Base-by-base conservation (phyloP, 1,139 yeast genomes). In the Ogataea hybrid region DNA sequence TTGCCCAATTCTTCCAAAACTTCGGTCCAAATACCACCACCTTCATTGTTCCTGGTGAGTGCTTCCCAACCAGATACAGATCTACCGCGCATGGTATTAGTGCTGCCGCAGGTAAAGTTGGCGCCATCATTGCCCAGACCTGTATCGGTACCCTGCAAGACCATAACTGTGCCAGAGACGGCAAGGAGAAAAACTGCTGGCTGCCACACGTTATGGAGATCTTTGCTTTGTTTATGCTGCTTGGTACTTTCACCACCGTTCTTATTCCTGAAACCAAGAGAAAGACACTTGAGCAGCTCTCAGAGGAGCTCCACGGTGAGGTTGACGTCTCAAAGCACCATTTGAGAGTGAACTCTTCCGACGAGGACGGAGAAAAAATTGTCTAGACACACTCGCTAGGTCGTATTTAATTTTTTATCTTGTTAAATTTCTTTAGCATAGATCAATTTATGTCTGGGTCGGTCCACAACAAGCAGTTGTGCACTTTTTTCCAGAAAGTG, bases 51-150 rank as follows among this genome's bases (percentile, higher is more conserved):
- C 97, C 98, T 38, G 98, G 97, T 67, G 98, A 92, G 73, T 77
- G 82, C 61, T 92, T 76, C 87, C 98, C 98, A 63, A 92, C 98
- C 38, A 79, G 95, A 70, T 88, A 89, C 72, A 87, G 98, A 79
- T 92, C 97, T 33, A 83, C 97, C 54, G 97, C 97, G 43, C 98
- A 92, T 64, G 98, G 98, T 75, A 71, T 92, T 51, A 87, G 96
- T 54, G 98, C 98, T 53, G 97, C 96, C 42, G 65, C 80, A 39
- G 98, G 98, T 77, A 92, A 92, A 71, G 73, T 86, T 53, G 98
- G 98, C 72, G 97, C 98, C 48, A 87, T 92, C 55, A 79, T 92
- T 69, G 97, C 97, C 29, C 94, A 89, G 70, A 84, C 95, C 49
- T 83, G 85, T 64, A 67, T 88, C 56, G 96, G 96, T 73, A 86